phyloP scores from a whole-genome alignment of 441 rosid species.

The Eutrema salsugineum region DNA sequence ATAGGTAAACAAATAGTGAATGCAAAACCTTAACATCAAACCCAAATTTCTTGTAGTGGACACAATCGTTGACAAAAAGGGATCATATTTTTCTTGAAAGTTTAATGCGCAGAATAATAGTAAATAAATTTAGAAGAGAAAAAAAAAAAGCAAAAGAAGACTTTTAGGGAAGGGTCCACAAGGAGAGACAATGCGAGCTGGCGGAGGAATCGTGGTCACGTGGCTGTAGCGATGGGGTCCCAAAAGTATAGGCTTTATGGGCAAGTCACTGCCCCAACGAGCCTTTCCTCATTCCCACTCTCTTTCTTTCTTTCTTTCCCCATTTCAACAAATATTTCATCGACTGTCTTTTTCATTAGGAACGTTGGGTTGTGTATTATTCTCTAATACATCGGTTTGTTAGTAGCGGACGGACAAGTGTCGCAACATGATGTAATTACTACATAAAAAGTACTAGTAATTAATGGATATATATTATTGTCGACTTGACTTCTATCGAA shows the following conservation, averaged over 20 bases:
- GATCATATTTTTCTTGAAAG: background rate
- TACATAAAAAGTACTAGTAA: too few species aligned
- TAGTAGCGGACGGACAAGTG: background rate
- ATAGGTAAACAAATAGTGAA: background rate
- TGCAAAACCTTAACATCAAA: background rate
- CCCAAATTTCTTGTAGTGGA: background rate
- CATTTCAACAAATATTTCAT: background rate
- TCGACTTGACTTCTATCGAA: too few species aligned
- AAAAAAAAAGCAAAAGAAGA: conserved; percentile 1
- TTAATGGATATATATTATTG: too few species aligned
- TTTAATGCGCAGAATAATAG: background rate
- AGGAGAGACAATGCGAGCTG: conserved; percentile 30
- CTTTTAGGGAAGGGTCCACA: conserved; percentile 21
- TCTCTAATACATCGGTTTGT: background rate
- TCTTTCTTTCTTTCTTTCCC: background rate
- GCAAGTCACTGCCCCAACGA: conserved; percentile 10
- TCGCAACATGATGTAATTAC: too few species aligned
- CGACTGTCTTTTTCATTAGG: background rate
- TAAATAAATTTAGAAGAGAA: background rate
- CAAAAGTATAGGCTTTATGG: conserved; percentile 8
- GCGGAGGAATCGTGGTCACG: conserved; percentile 33
- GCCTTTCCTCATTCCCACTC: background rate
- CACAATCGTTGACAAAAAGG: conserved; percentile 1
- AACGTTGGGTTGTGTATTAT: background rate
- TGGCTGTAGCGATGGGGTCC: conserved; percentile 26